Conservation (phyloP, 192 early-diverging fungal genomes). For the Backusella circina region DNA sequence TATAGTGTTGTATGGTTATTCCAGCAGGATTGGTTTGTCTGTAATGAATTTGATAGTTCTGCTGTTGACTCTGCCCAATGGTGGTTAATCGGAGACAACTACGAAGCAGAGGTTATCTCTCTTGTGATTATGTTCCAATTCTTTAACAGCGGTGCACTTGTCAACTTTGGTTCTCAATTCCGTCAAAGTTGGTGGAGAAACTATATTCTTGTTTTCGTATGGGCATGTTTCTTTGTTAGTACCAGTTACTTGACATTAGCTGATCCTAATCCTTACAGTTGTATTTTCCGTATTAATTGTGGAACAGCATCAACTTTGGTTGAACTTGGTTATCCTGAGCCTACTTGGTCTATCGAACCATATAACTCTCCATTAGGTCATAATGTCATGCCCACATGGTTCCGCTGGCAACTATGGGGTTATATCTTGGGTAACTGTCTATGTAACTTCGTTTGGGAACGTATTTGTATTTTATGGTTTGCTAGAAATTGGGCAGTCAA, state of each 20-base stretch:
- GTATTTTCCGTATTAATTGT: slow-evolving; percentile 68
- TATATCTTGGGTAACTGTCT: slow-evolving; percentile 39
- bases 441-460: slow-evolving; percentile 41
- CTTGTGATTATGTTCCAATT: slow-evolving; percentile 69
- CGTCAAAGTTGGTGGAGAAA: slow-evolving; percentile 63
- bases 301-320: slow-evolving; percentile 46
- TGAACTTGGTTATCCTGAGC: slow-evolving; percentile 31
- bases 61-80: slow-evolving; percentile 60
- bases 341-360: slow-evolving; percentile 37
- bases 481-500: slow-evolving; percentile 35
- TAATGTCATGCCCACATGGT: slow-evolving; percentile 64
- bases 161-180: slow-evolving; percentile 68
- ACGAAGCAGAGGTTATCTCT: slow-evolving; percentile 60
- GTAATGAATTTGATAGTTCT: slow-evolving; percentile 73
- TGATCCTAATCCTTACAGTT: slow-evolving; percentile 50
- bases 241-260: slow-evolving; percentile 52
- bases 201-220: slow-evolving; percentile 53
- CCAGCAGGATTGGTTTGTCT: slow-evolving; percentile 69
- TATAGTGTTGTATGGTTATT: slow-evolving; percentile 55
- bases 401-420: slow-evolving; percentile 57
- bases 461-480: slow-evolving; percentile 47
- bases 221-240: slow-evolving; percentile 40
- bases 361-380: slow-evolving; percentile 66
- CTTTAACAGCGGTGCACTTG: slow-evolving; percentile 61
- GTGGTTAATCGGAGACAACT: slow-evolving; percentile 83